Evolutionary conservation across 1,284 basidiomycete species (phyloP), one percentile per base, ranked within the genome.

Genomic region (Hemileia vastatrix): DNA sequence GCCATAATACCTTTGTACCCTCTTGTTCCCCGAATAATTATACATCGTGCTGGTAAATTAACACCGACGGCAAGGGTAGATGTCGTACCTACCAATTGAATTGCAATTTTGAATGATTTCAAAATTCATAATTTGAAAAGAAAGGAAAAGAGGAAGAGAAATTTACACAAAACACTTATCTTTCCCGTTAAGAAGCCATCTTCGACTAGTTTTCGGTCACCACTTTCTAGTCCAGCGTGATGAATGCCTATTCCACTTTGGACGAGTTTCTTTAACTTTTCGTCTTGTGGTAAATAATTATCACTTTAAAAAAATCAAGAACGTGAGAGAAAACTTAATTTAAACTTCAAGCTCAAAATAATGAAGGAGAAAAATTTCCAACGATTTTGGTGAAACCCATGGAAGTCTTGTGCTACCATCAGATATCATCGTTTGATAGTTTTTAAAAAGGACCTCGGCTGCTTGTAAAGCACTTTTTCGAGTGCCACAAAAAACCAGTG

Each of bases 171-270:
- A 33, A 90, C 78, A 19, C 81, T 81, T n/a, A 93, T 76, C 5
- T 77, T 73, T 63, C 83, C 84, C 58, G 81, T 81, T 19, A 86
- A 68, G 70, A 84, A 94, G 2, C 88, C 76, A 18, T 83, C 80
- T 75, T 94, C 90, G 1, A 83, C 83, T 0, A 80, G 72, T 63
- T 81, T 81, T 49, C 88, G 82, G 68, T 93, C 90, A 24, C 83
- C 81, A 23, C 82, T 75, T n/a, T 78, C 81, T 63, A 93, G 77
- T 1, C 90, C 90, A 11, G 90, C 90, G 69, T 94, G 90, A 71
- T 94, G 90, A 6, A 88, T 82, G 6, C 88, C 89, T 54, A 94
- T 83, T 0, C 90, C 90, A 57, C 76, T 50, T 3, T 58, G 36
- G 4, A 64, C 64, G 21, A 71, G 59, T 13, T 31, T 59, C 6